These are phyloP conservation scores for Murraya koenigii DNA, from an alignment of 345 rosid genomes.

Conservation along the genomic window DNA sequence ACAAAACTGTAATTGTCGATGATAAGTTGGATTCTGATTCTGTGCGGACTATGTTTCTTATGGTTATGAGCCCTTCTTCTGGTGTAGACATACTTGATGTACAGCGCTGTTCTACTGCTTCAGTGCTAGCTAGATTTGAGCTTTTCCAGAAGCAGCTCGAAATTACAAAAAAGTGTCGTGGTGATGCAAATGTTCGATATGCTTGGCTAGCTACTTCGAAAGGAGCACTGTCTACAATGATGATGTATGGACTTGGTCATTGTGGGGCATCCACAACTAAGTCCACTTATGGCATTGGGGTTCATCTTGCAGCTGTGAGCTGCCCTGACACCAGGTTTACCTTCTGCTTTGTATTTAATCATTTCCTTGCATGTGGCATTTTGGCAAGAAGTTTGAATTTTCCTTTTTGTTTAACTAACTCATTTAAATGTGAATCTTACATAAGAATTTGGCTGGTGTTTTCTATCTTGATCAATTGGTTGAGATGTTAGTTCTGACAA, in stretches of 20 bases:
- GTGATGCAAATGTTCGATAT: constrained; percentile 68
- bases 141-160: constrained; percentile 80
- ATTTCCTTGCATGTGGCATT: not conserved
- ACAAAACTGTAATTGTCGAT: constrained; percentile 9
- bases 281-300: constrained; percentile 66
- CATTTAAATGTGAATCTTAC: not conserved
- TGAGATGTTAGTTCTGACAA: not conserved
- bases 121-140: constrained; percentile 48
- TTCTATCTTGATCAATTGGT: not conserved
- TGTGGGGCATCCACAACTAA: constrained; percentile 51
- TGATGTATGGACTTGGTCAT: constrained; percentile 64
- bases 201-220: constrained; percentile 91
- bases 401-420: not conserved
- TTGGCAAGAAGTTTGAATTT: not conserved
- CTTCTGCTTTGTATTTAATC: not conserved
- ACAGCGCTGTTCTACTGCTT: constrained; percentile 40
- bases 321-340: constrained; percentile 62
- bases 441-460: not conserved
- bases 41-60: constrained; percentile 48
- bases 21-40: constrained; percentile 40
- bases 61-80: constrained; percentile 43
- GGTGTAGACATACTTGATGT: constrained; percentile 47
- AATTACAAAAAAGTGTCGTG: constrained; percentile 61
- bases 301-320: constrained; percentile 64
- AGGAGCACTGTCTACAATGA: constrained; percentile 38